Base-by-base conservation (phyloP, 108 stramenopile species). In the Skeletonema costatum region DNA sequence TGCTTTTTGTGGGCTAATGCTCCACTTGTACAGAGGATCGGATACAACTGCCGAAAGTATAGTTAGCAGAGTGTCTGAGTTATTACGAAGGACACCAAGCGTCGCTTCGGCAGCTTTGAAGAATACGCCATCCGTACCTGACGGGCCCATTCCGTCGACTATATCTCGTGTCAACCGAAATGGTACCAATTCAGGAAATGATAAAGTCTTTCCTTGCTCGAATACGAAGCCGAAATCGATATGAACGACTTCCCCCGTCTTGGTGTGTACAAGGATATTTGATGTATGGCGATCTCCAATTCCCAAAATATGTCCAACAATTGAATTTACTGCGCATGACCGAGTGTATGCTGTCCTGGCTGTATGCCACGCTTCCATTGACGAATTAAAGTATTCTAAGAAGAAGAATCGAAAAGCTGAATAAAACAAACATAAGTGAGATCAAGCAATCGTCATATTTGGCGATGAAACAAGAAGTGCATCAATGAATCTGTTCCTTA, bases 141-240 rank as follows among this genome's bases (percentile, higher is more conserved):
- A 83, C 12, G 89, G 91, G 2, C 96, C 93, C 98, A 99, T 97
- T 13, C 98, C 99, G 83, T 98, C 98, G n/a, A 99, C 92, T 13
- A 99, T 76, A 69, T 99, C 97, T 32, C 98, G 74, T 21, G 98
- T 98, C 12, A 99, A 87, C 6, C 99, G 95, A 77, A 99, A 99
- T 2, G 99, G 99, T 30, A 99, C 96, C 16, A 78, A 83, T 87
- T 99, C 99, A 4, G 99, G 99, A 17, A 86, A 87, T 36, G 71
- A 64, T 46, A 98, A 68, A 4, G 76, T 19, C 85, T 97, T 97
- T 39, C 98, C 99, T 74, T 99, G 98, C 75, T 99, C 99, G 65
- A 99, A 99, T n/a, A 97, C 94, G 31, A 98, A 87, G 2, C 99
- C 99, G 80, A 99, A 99, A 78, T 99, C 99, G 66, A 99, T 99